Conservation (phyloP, 306 rosid species). For the Senna siamea region DNA sequence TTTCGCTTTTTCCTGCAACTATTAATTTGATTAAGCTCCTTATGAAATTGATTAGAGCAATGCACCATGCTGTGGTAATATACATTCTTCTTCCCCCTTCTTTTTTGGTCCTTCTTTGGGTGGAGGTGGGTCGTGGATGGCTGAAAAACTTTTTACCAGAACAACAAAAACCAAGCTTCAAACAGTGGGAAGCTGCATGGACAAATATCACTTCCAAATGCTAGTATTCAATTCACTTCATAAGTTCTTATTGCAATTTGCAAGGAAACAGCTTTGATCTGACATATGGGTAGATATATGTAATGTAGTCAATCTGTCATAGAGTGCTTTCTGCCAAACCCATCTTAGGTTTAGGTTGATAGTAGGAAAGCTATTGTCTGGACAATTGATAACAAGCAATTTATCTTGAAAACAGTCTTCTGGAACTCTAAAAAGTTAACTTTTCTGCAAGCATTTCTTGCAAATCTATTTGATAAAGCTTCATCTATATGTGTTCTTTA, state of each 20-base stretch:
- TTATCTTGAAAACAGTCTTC: conserved; percentile 19
- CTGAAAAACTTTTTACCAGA: conserved; percentile 8
- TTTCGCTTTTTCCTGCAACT: conserved; percentile 35
- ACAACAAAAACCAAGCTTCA: background rate
- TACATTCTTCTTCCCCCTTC: background rate
- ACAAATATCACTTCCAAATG: background rate
- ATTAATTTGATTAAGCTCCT: conserved; percentile 27
- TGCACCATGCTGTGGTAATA: conserved; percentile 9
- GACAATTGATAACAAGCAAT: conserved; percentile 4
- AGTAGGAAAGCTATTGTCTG: background rate
- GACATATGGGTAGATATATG: conserved; percentile 2
- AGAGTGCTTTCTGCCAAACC: background rate
- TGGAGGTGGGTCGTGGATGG: conserved; percentile 2
- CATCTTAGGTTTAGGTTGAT: conserved; percentile 11
- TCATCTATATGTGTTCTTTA: background rate
- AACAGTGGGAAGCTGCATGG: conserved; percentile 5
- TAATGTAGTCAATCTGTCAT: background rate
- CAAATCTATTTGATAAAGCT: conserved; percentile 8
- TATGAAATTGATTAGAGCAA: conserved; percentile 14
- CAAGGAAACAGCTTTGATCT: background rate
- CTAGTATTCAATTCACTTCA: background rate
- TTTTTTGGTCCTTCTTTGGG: background rate
- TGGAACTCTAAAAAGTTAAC: background rate
- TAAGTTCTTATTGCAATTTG: conserved; percentile 29
- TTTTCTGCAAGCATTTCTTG: conserved; percentile 26